phyloP scores from a whole-genome alignment of 1,284 basidiomycete species.

The Kalmanozyma brasiliensis region DNA sequence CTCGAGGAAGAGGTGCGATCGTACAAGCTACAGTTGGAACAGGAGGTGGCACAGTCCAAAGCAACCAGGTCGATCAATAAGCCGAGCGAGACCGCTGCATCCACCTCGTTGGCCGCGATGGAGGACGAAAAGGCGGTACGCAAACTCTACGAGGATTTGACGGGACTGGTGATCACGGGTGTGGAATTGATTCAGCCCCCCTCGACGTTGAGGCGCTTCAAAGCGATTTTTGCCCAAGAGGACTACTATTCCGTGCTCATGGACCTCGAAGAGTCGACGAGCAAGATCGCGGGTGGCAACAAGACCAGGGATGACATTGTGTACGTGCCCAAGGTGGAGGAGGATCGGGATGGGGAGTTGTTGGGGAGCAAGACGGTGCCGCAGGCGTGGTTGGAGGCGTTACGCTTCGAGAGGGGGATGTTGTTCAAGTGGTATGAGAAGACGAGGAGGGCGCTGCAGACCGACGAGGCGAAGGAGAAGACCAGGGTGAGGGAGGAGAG shows the following conservation, averaged over 20 bases:
- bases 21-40: conserved; percentile 48
- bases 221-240: conserved; percentile 56
- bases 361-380: conserved; percentile 29
- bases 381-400: conserved; percentile 34
- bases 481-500: conserved; percentile 26
- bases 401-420: conserved; percentile 39
- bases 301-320: conserved; percentile 57
- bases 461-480: conserved; percentile 29
- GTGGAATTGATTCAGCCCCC: conserved; percentile 38
- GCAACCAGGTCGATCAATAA: not conserved
- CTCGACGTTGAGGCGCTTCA: conserved; percentile 40
- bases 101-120: conserved; percentile 21
- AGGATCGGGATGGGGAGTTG: conserved; percentile 45
- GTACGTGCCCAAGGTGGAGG: conserved; percentile 62
- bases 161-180: conserved; percentile 58
- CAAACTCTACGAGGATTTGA: conserved; percentile 65
- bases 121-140: conserved; percentile 60
- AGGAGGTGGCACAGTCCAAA: conserved; percentile 46
- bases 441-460: conserved; percentile 31
- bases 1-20: conserved; percentile 41
- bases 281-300: conserved; percentile 9
- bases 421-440: conserved; percentile 52
- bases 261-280: conserved; percentile 54
- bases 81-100: conserved; percentile 3
- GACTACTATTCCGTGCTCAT: conserved; percentile 62